A percentile compares a stretch with the other conserved stretches of the same genome.
phyloP scores from a whole-genome alignment of 805 yeast species.

The Ogataea pini region DNA sequence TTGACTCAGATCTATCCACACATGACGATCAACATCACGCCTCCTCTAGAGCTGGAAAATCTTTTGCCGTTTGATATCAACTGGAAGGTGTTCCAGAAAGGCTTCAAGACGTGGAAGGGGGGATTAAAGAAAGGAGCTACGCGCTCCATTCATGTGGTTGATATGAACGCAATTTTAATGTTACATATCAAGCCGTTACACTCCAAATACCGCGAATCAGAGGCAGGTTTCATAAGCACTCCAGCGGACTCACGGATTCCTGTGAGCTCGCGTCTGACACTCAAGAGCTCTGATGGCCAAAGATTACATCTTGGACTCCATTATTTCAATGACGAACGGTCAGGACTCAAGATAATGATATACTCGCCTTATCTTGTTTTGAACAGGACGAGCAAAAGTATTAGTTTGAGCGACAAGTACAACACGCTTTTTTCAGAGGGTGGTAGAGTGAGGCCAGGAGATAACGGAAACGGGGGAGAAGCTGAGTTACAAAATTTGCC shows the following conservation, averaged over 20 bases:
- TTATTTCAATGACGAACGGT: constrained; percentile 53
- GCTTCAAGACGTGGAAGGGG: constrained; percentile 66
- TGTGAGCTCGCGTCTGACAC: constrained; percentile 44
- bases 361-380: constrained; percentile 83
- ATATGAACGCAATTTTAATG: constrained; percentile 67
- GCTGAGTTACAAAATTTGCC: constrained; percentile 45
- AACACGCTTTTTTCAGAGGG: constrained; percentile 51
- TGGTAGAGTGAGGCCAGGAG: constrained; percentile 16
- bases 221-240: constrained; percentile 72
- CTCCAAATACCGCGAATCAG: constrained; percentile 63
- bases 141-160: constrained; percentile 79
- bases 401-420: constrained; percentile 56
- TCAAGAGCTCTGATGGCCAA: constrained; percentile 68
- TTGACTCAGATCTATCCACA: constrained; percentile 80
- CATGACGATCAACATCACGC: constrained; percentile 70
- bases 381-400: constrained; percentile 72
- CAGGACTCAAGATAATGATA: constrained; percentile 67
- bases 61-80: constrained; percentile 78
- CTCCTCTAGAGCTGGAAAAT: constrained; percentile 86
- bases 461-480: neutral
- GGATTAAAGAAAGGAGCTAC: constrained; percentile 61
- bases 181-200: constrained; percentile 67
- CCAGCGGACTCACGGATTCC: constrained; percentile 35
- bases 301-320: constrained; percentile 60
- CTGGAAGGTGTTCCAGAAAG: constrained; percentile 76